Percentiles rank a stretch among this genome's conserved stretches.
phyloP scores from a whole-genome alignment of 441 rosid species.

The Rhodomyrtus psidioides region DNA sequence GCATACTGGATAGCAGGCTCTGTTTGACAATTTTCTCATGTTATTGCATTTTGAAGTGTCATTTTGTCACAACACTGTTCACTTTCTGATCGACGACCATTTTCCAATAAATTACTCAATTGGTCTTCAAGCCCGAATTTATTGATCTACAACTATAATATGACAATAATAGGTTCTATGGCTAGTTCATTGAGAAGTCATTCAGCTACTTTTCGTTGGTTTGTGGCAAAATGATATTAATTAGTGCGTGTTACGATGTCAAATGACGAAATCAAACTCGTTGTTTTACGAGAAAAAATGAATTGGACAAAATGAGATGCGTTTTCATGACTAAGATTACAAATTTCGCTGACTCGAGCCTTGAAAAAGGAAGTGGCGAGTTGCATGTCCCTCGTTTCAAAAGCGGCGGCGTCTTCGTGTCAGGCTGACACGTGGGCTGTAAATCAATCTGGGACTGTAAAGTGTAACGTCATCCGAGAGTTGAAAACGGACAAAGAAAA shows the following conservation, averaged over 20 bases:
- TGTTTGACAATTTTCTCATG: background rate
- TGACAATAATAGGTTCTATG: background rate
- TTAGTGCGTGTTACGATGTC: background rate
- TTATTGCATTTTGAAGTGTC: background rate
- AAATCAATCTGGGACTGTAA: too few species aligned
- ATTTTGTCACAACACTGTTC: too few species aligned
- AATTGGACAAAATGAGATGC: background rate
- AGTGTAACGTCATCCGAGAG: too few species aligned
- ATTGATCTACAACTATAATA: background rate
- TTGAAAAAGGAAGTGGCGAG: too few species aligned
- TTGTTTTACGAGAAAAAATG: background rate
- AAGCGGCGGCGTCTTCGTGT: too few species aligned
- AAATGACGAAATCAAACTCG: background rate
- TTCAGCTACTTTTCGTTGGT: background rate
- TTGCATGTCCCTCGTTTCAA: too few species aligned
- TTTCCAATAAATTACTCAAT: background rate
- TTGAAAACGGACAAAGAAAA: too few species aligned
- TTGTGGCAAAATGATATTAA: background rate
- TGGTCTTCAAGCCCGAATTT: background rate
- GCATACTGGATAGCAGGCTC: background rate
- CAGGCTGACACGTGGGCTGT: too few species aligned
- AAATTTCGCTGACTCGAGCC: too few species aligned
- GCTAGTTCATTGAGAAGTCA: background rate
- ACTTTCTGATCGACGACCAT: background rate
- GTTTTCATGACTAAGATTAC: background rate